Evolutionary conservation across 495 filamentous ascomycete genomes (phyloP), one percentile per base, ranked within the genome.

Genomic region (Talaromyces liani): DNA sequence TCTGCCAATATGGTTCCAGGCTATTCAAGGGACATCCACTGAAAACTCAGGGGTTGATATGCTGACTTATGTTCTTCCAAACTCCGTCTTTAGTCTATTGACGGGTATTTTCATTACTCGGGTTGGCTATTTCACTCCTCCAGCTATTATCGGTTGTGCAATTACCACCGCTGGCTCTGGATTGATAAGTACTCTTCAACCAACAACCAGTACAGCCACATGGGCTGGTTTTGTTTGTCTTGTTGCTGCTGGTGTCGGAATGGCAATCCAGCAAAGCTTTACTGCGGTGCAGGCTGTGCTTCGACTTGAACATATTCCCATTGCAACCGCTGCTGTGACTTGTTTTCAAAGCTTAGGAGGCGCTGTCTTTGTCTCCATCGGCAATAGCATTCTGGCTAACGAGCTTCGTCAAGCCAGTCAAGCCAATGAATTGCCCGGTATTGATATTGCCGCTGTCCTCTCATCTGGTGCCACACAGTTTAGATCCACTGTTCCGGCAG

Each of bases 51-150:
- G 63, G 6, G 56, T 64, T 33, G 41, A 51, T 34, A 58, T 64
- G 55, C 63, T 64, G 12, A 29, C 60, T 14, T 62, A 53, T 49
- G 60, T 62, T 20, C 41, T 62, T 34, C 60, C 60, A 33, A 62
- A 62, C 29, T 47, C 41, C 10, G 29, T 62, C n/a, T 62, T 62
- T 27, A 53, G 60, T 36, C 20, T 62, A 24, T 36, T 62, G 16
- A 62, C 60, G 7, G 89, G 91, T 25, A 75, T 73, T 1, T 56
- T 81, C 12, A 81, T 89, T 39, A 85, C 84, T 1, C 64, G 74
- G 1, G 72, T 84, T 29, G 89, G 90, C 1, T 89, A 91, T 69
- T 91, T 90, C 72, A 80, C 84, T 1, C 88, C 89, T 3, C 85
- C 86, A 65, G 82, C 89, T 73, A 77, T 87, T n/a, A 57, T 77